Percentiles rank a stretch among this genome's conserved stretches.
These are phyloP conservation scores for Malassezia equina DNA, from an alignment of 1,284 basidiomycete genomes.

Conservation along the genomic window DNA sequence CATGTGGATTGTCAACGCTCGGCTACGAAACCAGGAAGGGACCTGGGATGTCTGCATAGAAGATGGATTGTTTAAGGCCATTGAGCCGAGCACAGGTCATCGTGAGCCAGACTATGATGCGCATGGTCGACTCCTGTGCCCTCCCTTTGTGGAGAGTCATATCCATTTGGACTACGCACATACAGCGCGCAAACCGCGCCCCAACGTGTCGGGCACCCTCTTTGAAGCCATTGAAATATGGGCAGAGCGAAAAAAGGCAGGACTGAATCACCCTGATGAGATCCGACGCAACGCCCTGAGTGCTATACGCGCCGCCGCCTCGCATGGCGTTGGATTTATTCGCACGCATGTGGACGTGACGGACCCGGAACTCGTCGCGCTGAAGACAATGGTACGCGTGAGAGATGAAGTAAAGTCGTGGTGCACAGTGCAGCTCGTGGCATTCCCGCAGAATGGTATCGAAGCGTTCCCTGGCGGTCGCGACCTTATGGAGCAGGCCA, in stretches of 20 bases:
- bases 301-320: background rate
- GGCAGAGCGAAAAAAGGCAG: slow-evolving; percentile 1
- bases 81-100: background rate
- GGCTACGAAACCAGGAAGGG: background rate
- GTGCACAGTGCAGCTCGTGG: background rate
- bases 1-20: background rate
- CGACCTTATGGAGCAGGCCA: background rate
- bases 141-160: background rate
- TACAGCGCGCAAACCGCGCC: background rate
- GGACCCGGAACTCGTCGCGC: background rate
- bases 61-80: background rate
- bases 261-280: background rate
- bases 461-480: background rate
- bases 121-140: background rate
- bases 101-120: background rate
- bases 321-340: background rate
- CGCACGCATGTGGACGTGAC: slow-evolving; percentile 1
- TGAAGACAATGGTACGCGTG: background rate
- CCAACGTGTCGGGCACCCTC: background rate
- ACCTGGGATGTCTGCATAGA: background rate
- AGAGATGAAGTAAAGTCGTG: background rate
- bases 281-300: background rate
- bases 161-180: background rate
- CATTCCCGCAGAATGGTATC: slow-evolving; percentile 1
- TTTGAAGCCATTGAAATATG: slow-evolving; percentile 2